Evolutionary conservation across 2,329 filamentous ascomycete genomes (phyloP).

Genomic region (Xenoacremonium recifei): DNA sequence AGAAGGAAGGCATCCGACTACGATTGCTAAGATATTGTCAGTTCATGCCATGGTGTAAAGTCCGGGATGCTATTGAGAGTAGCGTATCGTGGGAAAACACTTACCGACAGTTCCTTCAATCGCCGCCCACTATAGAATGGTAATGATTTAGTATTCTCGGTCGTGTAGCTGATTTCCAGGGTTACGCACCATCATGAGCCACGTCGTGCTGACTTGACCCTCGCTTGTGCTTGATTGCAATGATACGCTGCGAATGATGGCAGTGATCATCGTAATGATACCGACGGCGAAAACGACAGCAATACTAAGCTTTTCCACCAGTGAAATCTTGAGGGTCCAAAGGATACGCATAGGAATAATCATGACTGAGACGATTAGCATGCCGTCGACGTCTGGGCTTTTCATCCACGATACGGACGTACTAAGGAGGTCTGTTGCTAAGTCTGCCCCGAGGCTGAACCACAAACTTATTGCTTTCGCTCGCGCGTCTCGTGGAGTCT

Average conservation of each 20-base stretch:
- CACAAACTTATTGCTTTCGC: constrained; percentile 19
- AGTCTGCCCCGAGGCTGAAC: constrained; percentile 17
- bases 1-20: constrained; percentile 16
- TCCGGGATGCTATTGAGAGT: too few species aligned
- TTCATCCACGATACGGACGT: too few species aligned
- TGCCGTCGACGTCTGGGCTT: too few species aligned
- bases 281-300: constrained; percentile 15
- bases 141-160: constrained; percentile 5
- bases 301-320: constrained; percentile 16
- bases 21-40: constrained; percentile 11
- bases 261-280: constrained; percentile 16
- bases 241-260: constrained; percentile 16
- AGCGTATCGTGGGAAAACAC: not conserved
- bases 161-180: not conserved
- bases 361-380: constrained; percentile 12
- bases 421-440: constrained; percentile 19
- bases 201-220: constrained; percentile 18
- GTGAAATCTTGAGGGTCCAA: constrained; percentile 14
- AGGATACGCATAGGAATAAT: constrained; percentile 14
- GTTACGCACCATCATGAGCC: constrained; percentile 17
- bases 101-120: constrained; percentile 18
- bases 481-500: constrained; percentile 9
- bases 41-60: too few species aligned
- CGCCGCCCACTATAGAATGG: constrained; percentile 11
- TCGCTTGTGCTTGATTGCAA: constrained; percentile 8